Evolutionary conservation across 1,284 basidiomycete genomes (phyloP).

Genomic region (Cryptococcus hybrid): DNA sequence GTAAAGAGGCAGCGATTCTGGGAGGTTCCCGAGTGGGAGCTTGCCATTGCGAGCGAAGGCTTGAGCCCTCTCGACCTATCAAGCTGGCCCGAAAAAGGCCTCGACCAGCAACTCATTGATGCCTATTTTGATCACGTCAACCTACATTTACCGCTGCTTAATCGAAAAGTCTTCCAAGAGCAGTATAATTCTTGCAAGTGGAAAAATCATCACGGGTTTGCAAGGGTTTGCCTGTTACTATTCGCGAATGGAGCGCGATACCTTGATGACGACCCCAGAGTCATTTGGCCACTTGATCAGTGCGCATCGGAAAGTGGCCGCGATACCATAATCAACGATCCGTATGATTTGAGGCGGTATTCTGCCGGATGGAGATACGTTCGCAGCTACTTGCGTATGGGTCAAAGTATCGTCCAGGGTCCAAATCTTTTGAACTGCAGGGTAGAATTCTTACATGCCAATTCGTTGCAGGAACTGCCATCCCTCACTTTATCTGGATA

Average conservation of each 20-base stretch:
- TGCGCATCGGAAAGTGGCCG: constrained; percentile 42
- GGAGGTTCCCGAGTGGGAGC: constrained; percentile 49
- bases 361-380: constrained; percentile 75
- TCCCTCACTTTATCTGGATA: constrained; percentile 69
- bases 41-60: constrained; percentile 39
- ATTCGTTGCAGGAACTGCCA: constrained; percentile 59
- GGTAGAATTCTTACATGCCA: constrained; percentile 53
- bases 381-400: constrained; percentile 60
- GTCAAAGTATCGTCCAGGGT: constrained; percentile 56
- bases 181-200: constrained; percentile 61
- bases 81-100: constrained; percentile 54
- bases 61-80: constrained; percentile 36
- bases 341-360: constrained; percentile 46
- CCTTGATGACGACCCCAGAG: constrained; percentile 60
- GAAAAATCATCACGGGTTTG: constrained; percentile 61
- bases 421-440: constrained; percentile 70
- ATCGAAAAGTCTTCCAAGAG: constrained; percentile 70
- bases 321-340: constrained; percentile 36
- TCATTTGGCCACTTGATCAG: constrained; percentile 52
- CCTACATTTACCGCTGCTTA: constrained; percentile 65
- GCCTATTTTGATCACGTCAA: constrained; percentile 68
- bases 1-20: constrained; percentile 43
- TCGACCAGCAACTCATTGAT: constrained; percentile 62
- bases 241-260: constrained; percentile 71
- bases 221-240: constrained; percentile 67